Base-by-base conservation (phyloP, 495 filamentous ascomycete species). In the Alectoria sarmentosa region DNA sequence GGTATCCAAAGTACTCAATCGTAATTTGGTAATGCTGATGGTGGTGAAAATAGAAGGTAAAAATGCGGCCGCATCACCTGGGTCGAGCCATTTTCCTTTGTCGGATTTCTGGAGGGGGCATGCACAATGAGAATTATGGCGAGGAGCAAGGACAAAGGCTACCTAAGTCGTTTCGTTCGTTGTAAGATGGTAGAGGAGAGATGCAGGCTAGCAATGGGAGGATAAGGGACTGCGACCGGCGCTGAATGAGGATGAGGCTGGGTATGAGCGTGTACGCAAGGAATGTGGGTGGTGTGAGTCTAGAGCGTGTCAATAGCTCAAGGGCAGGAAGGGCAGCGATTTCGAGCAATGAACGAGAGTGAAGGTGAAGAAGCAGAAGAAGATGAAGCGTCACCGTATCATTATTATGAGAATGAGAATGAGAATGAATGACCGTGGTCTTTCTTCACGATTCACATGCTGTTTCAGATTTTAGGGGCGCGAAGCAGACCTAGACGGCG, bases 31-130 rank as follows among this genome's bases (percentile, higher is more conserved):
- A 30, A 14, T 52, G 52, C 30, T 11, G 52, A 10, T 36, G 52
- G 17, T 56, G 49, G 48, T 32, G 23, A 3, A 63, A 30, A 4
- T 21, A 30, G 17, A 55, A 21, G 49, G 21, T 37, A 30, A 5
- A 2, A 13, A 34, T 49, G 48, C 37, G 13, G 61, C 32, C 48
- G 26, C 38, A 42, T 57, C 37, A 57, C 42, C 38, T 28, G 52
- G 19, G 49, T 15, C n/a, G 17, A 42, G 48, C 14, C 61, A 57
- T 57, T 41, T 36, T n/a, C 37, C 61, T 63, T 63, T 63, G 61
- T 63, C 26, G 15, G 1, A 44, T n/a, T 21, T 32, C 10, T 38
- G 34, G n/a, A 30, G 23, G 14, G 11, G 10, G 52, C 48, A 63
- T 37, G 36, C 36, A 37, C 52, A 63, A 63, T 57, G 61, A 57